Evolutionary conservation across 176 grass and related monocot genomes (phyloP), one percentile per base, ranked within the genome.

Genomic region (Bolboschoenus planiculmis): DNA sequence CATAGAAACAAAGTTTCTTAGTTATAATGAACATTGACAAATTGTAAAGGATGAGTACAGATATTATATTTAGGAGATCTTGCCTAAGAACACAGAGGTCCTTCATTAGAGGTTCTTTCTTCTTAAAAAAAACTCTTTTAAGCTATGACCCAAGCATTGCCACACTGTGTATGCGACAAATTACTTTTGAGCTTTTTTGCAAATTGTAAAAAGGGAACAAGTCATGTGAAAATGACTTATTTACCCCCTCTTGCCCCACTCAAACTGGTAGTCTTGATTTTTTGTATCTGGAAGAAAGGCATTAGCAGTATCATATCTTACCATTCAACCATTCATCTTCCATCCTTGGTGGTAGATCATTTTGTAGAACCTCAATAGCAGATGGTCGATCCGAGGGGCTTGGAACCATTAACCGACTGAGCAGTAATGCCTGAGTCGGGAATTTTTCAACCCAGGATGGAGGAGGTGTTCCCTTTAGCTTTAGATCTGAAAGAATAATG

Each of bases 311-410:
- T 24, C 78, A 81, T 29, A 78, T 29, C 85, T 94, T 81, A 97
- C 95, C 90, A 82, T 92, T 97, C 78, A 97, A 60, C 95, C 95
- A 97, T 76, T 97, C 95, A 56, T 97, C 92, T 89, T 97, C 92
- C 87, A 97, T 88, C 55, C 92, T 88, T 70, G 95, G 95, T 71
- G 95, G 95, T 43, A 97, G 86, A 43, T 97, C 92, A 65, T 91
- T 88, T 89, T 97, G 92, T 85, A 97, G 55, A 90, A 97, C 82
- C 60, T 94, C 88, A 56, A 90, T 82, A 57, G 95, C 95, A 89
- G 95, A 97, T 57, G 95, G 95, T 67, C 95, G 92, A 16, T 93
- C 90, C 62, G 95, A 97, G 7, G 90, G 95, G 79, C 90, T 93
- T 82, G 81, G 85, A 47, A 85, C 90, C 70, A 94, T 66, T 81